Evolutionary conservation across 2,329 filamentous ascomycete genomes (phyloP).

Genomic region (Fusarium tanahbumbuense): DNA sequence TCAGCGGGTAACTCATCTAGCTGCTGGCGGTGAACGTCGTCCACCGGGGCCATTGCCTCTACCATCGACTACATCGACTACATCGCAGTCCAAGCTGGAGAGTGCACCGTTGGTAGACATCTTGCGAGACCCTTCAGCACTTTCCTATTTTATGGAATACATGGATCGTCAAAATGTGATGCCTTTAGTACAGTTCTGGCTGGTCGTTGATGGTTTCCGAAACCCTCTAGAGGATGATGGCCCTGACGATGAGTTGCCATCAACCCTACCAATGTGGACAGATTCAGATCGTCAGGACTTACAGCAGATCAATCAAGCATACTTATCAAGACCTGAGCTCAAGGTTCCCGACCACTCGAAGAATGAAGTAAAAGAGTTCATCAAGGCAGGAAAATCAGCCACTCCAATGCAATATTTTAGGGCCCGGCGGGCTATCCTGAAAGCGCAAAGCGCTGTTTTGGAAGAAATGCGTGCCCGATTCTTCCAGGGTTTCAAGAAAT

Average conservation of each 20-base stretch:
- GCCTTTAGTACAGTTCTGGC: conserved; percentile 95
- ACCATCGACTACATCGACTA: conserved; percentile 41
- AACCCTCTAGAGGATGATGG: conserved; percentile 90
- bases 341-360: conserved; percentile 78
- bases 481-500: conserved; percentile 88
- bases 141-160: conserved; percentile 99
- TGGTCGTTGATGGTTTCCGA: conserved; percentile 95
- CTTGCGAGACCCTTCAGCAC: conserved; percentile 86
- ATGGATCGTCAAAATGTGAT: conserved; percentile 94
- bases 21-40: conserved; percentile 70
- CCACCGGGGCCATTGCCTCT: conserved; percentile 43
- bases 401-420: conserved; percentile 84
- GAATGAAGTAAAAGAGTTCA: conserved; percentile 78
- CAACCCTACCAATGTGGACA: conserved; percentile 76
- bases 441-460: conserved; percentile 83
- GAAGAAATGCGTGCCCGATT: conserved; percentile 85
- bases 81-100: conserved; percentile 71
- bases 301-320: conserved; percentile 90
- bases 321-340: conserved; percentile 84
- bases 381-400: conserved; percentile 80
- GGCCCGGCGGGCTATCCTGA: conserved; percentile 83
- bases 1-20: conserved; percentile 85
- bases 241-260: conserved; percentile 69
- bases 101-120: conserved; percentile 84
- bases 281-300: conserved; percentile 88